Conservation (phyloP, 495 filamentous ascomycete species). For the Glarea lozoyensis region DNA sequence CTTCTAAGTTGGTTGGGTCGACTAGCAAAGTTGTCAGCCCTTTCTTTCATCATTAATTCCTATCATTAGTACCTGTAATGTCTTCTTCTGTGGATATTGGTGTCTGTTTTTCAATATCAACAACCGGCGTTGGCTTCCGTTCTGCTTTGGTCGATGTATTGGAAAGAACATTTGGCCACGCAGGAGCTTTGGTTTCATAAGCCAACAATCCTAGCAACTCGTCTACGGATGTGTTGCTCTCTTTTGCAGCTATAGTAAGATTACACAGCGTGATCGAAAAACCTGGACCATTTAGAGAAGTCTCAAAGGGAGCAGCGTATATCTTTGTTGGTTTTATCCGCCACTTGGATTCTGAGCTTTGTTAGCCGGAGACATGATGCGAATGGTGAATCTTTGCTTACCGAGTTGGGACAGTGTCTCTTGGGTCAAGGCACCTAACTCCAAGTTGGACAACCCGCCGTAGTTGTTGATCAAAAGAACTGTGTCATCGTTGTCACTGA, state of each 20-base stretch:
- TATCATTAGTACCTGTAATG: conserved; percentile 7
- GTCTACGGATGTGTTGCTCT: conserved; percentile 32
- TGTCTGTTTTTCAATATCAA: conserved; percentile 11
- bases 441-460: conserved; percentile 52
- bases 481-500: conserved; percentile 42
- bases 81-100: conserved; percentile 8
- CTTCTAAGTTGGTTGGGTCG: conserved; percentile 35
- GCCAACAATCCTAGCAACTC: conserved; percentile 47
- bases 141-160: conserved; percentile 12
- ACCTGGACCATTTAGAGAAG: conserved; percentile 53
- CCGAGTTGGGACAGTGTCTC: conserved; percentile 41
- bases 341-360: conserved; percentile 11
- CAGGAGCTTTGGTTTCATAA: conserved; percentile 40
- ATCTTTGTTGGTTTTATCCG: conserved; percentile 28
- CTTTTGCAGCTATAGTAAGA: conserved; percentile 36
- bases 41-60: not conserved
- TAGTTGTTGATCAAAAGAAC: conserved; percentile 54
- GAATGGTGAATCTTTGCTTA: not conserved
- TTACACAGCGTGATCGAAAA: conserved; percentile 54
- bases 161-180: conserved; percentile 15
- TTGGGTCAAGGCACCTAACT: conserved; percentile 47
- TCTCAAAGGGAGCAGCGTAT: conserved; percentile 43
- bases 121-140: not conserved
- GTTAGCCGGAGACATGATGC: not conserved
- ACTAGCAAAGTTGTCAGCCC: conserved; percentile 28